Base-by-base conservation (phyloP, 108 stramenopile species). In the Heterococcus sp. region DNA sequence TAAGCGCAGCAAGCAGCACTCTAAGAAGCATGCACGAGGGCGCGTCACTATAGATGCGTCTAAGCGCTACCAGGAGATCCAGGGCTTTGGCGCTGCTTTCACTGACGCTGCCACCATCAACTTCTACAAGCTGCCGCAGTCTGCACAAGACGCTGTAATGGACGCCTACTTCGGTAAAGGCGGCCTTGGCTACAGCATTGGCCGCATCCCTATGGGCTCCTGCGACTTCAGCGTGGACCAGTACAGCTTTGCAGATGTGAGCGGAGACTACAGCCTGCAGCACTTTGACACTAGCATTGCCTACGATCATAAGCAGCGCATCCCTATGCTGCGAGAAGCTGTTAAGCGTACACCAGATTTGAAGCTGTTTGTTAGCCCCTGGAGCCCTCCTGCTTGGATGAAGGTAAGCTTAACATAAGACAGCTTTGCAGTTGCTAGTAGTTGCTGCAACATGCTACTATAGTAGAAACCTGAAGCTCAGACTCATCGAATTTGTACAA, bases 321-420 rank as follows among this genome's bases (percentile, higher is more conserved):
- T 81, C 2, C 79, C 75, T 21, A 75, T 84, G 73, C 32, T 76
- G 64, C 35, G 33, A 32, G 69, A 37, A 70, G 75, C 74, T 32
- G 34, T 74, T 8, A 27, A n/a, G 35, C 75, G 76, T 2, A 87
- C 89, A 74, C 85, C 86, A 34, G 85, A 85, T 11, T 87, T 96
- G 39, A 76, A 87, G 70, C 85, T 95, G 32, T 88, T 93, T 75
- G 93, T 91, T 8, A 91, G 90, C 34, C 95, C 96, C 11, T 97
- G 96, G 96, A 90, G 88, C 68, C 96, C 96, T 26, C 96, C 96
- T 1, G 82, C 92, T 2, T 97, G 96, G 96, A 95, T 97, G 95
- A 97, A 97, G 86, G 84, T 86, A 30, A 40, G 77, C 69, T 3
- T 88, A 88, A 75, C 88, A 87, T 14, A 86, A 72, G 32, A 85